Evolutionary conservation across 2,329 filamentous ascomycete species (phyloP).

Genomic region (Thelonectria rubi): DNA sequence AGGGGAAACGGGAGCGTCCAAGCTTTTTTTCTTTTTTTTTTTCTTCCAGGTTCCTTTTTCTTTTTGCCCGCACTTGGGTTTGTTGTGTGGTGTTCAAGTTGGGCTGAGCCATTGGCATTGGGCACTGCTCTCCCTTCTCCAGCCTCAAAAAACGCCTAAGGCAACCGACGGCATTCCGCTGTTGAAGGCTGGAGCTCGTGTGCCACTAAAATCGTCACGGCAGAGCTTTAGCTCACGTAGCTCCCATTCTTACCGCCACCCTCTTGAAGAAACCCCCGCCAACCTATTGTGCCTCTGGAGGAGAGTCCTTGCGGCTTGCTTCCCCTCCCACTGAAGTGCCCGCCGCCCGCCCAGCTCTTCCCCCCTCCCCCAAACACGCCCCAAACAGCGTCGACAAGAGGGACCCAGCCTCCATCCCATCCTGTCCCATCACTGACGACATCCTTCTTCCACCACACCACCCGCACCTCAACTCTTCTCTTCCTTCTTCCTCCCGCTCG

Average conservation of each 20-base stretch:
- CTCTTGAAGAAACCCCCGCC: constrained; percentile 43
- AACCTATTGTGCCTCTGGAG: constrained; percentile 26
- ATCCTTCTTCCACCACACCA: constrained; percentile 44
- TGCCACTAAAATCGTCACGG: constrained; percentile 10
- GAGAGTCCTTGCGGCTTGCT: constrained; percentile 17
- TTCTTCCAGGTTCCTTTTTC: neutral
- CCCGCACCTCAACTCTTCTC: constrained; percentile 28
- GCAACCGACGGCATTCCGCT: too few species aligned
- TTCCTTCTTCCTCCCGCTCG: constrained; percentile 32
- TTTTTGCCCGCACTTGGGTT: neutral
- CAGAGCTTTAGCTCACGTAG: constrained; percentile 30
- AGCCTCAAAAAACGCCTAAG: neutral
- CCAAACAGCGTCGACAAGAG: constrained; percentile 27
- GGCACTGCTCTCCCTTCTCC: neutral
- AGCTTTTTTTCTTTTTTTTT: constrained; percentile 15
- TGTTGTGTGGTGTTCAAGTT: neutral
- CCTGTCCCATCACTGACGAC: constrained; percentile 48
- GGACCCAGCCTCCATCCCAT: constrained; percentile 36
- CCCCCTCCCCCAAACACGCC: constrained; percentile 8
- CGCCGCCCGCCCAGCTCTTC: constrained; percentile 10
- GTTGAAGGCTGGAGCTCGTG: neutral
- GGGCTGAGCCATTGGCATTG: constrained; percentile 20
- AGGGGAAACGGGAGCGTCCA: constrained; percentile 6
- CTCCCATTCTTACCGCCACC: constrained; percentile 23
- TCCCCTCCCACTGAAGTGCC: constrained; percentile 17